phyloP scores from a whole-genome alignment of 176 grass and related monocot species.

The Oryza meridionalis region DNA sequence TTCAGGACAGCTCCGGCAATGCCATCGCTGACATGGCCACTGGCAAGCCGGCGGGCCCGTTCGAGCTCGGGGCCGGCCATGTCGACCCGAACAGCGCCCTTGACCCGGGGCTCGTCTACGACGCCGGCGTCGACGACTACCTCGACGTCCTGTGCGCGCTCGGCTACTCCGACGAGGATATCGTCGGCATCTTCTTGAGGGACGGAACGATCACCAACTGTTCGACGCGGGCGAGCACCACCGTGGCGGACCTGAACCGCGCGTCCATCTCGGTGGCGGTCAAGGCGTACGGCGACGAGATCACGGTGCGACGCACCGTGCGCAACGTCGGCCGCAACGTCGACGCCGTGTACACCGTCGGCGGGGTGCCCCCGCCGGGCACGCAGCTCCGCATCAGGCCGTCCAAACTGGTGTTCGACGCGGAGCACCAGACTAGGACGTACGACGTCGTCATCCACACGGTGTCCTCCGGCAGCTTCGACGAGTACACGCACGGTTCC shows the following conservation, averaged over 20 bases:
- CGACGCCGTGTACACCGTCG: constrained; percentile 37
- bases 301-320: constrained; percentile 52
- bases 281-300: neutral
- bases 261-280: constrained; percentile 55
- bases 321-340: constrained; percentile 55
- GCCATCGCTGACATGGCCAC: constrained; percentile 53
- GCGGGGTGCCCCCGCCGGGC: constrained; percentile 34
- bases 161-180: constrained; percentile 29
- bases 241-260: constrained; percentile 57
- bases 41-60: constrained; percentile 40
- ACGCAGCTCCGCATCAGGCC: constrained; percentile 45
- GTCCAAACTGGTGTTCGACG: constrained; percentile 44
- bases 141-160: constrained; percentile 57
- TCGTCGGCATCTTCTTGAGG: constrained; percentile 34
- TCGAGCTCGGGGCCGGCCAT: constrained; percentile 57
- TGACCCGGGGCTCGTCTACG: constrained; percentile 58
- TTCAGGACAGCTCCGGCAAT: constrained; percentile 49
- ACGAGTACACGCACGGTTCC: constrained; percentile 48
- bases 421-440: constrained; percentile 44
- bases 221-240: constrained; percentile 13
- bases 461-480: constrained; percentile 1
- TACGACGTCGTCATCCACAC: constrained; percentile 51
- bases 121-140: constrained; percentile 54
- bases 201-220: neutral
- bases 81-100: constrained; percentile 55